Base-by-base conservation (phyloP, 1,284 basidiomycete genomes). In the Apiotrichum akiyoshidainum region DNA sequence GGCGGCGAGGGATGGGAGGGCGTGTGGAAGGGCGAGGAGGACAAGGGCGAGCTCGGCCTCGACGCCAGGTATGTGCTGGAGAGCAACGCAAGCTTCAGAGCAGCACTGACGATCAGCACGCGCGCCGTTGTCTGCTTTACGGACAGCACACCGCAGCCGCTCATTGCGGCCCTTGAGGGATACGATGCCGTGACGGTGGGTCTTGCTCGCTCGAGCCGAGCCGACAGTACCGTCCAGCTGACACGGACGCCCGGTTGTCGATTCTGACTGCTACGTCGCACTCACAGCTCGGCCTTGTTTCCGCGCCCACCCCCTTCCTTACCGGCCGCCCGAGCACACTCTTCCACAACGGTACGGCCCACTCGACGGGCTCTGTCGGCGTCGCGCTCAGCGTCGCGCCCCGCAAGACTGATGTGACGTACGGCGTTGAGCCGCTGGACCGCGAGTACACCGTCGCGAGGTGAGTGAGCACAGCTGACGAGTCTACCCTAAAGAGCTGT, bases 271-370 rank as follows among this genome's bases (percentile, higher is more conserved):
- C 16, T 4, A 39, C 26, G 9, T 9, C 33, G 39, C 41, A 85
- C 39, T 46, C 14, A 31, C 66, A 90, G 86, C 75, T 89, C 40
- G 89, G 89, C 16, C 80, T 92, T 21, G 74, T 88, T 14, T 87
- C 86, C 0, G 82, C 89, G 0, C 87, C 88, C 0, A 94, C 92
- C 0, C 90, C 91, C 0, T 94, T 94, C 73, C 80, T 91, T 21
- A 93, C 90, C 0, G 89, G 89, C 12, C 80, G 87, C 21, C 87
- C 88, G 1, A 84, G 87, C 50, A 93, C 91, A 0, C 78, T 94
- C 2, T 86, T 92, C 64, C 77, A 83, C 62, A 83, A 86, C 53
- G 78, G 79, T 34, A 69, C 80, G 2, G 82, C 90, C 22, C 75
- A 83, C 63, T 84, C 83, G 0, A 77, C 83, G 1, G 92, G 92